Evolutionary conservation across 2,329 filamentous ascomycete species (phyloP), one percentile per base, ranked within the genome.

Genomic region (Sarocladiaceae sp.): DNA sequence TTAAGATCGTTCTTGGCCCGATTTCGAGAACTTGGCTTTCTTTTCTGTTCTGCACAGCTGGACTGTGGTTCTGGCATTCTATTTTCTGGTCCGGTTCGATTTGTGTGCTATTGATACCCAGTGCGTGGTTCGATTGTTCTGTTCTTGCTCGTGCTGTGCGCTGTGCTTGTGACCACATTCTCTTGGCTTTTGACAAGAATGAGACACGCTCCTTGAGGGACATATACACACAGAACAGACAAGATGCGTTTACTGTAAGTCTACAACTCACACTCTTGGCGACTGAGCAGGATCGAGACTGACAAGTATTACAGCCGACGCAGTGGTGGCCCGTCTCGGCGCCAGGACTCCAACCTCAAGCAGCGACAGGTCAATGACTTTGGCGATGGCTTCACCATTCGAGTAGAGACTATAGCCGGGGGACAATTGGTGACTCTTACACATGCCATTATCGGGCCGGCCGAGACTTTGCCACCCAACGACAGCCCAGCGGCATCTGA

Each of bases 181-280:
- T 22, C 40, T 44, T 44, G 40, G 5, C 40, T 44, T 7, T 44
- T 44, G 40, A 44, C 40, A 22, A 44, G 40, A 44, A 44, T 44
- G 40, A 44, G 40, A n/a, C 28, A 26, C 17, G 20, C 23, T 7
- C 23, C 40, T 28, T 44, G 37, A 40, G n/a, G n/a, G n/a, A n/a
- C n/a, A n/a, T n/a, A n/a, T n/a, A n/a, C n/a, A n/a, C n/a, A n/a
- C n/a, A 22, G 40, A 44, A 44, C 11, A 4, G 22, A 44, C 40
- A 33, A 48, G 26, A 48, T 48, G 44, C 23, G 20, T 33, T n/a
- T 48, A 28, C 44, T n/a, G 44, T 48, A 46, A 46, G 40, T 29
- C 4, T 33, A 8, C 29, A 33, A 33, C 10, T 10, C 8, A 33
- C n/a, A 33, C 29, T 15, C 8, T 33, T 15, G 29, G 15, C 15